Evolutionary conservation across 768 basidiomycete genomes (phyloP).

Genomic region (Kwoniella pini): DNA sequence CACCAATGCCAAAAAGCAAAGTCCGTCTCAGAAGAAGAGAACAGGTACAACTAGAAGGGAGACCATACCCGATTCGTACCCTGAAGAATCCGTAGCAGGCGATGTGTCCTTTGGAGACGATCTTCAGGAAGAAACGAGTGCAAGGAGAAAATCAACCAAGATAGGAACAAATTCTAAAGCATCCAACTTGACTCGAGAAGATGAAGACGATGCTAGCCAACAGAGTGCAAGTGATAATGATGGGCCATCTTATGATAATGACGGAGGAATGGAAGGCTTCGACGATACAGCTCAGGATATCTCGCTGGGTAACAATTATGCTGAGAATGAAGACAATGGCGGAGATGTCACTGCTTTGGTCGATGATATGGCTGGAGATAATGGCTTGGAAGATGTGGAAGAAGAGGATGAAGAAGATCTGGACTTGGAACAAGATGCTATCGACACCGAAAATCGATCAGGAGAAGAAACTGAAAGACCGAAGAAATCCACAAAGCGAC

Average conservation of each 20-base stretch:
- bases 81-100: conserved; percentile 7
- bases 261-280: background rate
- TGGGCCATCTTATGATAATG: conserved; percentile 1
- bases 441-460: conserved; percentile 11
- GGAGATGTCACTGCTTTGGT: conserved; percentile 7
- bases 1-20: conserved; percentile 1
- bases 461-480: conserved; percentile 14
- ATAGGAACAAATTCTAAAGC: background rate
- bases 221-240: conserved; percentile 15
- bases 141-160: background rate
- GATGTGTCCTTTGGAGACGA: background rate
- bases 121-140: background rate
- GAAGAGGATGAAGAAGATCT: conserved; percentile 29
- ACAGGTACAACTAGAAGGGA: no score
- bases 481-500: conserved; percentile 18
- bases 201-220: no score
- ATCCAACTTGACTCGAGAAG: background rate
- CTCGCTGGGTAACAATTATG: background rate
- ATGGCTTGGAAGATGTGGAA: conserved; percentile 22
- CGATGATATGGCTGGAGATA: conserved; percentile 21
- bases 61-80: no score
- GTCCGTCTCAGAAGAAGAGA: background rate
- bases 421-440: conserved; percentile 21
- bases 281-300: conserved; percentile 2
- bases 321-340: background rate